Evolutionary conservation across 1,284 basidiomycete genomes (phyloP).

Genomic region (Leccinum pseudoinsigne): DNA sequence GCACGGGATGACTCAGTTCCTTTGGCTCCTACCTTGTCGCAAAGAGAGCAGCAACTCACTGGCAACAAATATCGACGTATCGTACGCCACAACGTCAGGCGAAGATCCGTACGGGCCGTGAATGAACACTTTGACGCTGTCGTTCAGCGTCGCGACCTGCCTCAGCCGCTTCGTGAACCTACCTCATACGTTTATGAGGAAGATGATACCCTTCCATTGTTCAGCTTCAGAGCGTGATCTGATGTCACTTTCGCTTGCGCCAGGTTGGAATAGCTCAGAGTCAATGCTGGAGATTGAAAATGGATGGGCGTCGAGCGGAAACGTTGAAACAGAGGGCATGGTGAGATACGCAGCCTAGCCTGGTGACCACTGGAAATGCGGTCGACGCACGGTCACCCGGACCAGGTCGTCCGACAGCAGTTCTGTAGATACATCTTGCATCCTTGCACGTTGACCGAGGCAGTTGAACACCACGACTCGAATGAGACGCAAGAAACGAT

Average conservation of each 20-base stretch:
- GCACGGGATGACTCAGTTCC: neutral
- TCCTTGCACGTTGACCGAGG: constrained; percentile 12
- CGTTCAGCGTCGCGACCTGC: constrained; percentile 26
- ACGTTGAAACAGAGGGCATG: constrained; percentile 42
- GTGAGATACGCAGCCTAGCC: constrained; percentile 54
- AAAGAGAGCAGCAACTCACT: constrained; percentile 24
- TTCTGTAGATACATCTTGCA: constrained; percentile 28
- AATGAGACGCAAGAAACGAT: constrained; percentile 52
- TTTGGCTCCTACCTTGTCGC: neutral
- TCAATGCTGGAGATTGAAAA: constrained; percentile 55
- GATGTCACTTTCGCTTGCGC: neutral
- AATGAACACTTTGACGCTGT: constrained; percentile 35
- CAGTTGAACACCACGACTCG: constrained; percentile 54
- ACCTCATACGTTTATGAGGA: constrained; percentile 49
- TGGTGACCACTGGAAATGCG: constrained; percentile 36
- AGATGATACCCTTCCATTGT: constrained; percentile 44
- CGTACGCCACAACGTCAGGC: constrained; percentile 36
- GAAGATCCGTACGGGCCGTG: constrained; percentile 47
- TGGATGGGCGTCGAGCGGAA: constrained; percentile 52
- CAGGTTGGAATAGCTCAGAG: constrained; percentile 17
- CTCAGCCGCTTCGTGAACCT: constrained; percentile 42
- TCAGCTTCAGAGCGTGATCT: constrained; percentile 4
- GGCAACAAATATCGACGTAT: constrained; percentile 40
- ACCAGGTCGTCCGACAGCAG: constrained; percentile 28
- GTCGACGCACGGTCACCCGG: constrained; percentile 27